Percentiles rank a stretch among this genome's conserved stretches.
Conservation (phyloP, 2,329 filamentous ascomycete genomes). For the Fusarium clavum region DNA sequence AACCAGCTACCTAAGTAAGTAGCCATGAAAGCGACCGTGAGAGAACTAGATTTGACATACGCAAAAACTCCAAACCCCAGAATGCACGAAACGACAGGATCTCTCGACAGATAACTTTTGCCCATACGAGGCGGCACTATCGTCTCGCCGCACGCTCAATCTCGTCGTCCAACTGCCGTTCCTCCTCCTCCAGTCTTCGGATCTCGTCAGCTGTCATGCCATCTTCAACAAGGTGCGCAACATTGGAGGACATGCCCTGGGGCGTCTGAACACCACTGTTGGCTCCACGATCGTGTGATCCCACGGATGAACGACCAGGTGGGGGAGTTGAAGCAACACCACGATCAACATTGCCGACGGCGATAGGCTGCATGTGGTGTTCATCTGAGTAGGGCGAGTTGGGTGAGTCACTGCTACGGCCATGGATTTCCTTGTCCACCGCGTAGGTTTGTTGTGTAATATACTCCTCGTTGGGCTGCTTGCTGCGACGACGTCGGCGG, state of each 20-base stretch:
- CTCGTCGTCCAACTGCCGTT: constrained; percentile 66
- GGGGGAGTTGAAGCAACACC: constrained; percentile 16
- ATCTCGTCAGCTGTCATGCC: constrained; percentile 70
- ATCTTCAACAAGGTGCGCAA: constrained; percentile 68
- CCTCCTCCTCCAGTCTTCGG: constrained; percentile 66
- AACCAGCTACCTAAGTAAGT: constrained; percentile 25
- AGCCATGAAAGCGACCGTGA: constrained; percentile 19
- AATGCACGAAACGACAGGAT: constrained; percentile 25
- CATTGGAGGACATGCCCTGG: constrained; percentile 52
- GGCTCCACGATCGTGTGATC: constrained; percentile 30
- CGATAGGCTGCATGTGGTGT: constrained; percentile 44
- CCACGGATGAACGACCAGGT: constrained; percentile 31
- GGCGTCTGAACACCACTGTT: constrained; percentile 43
- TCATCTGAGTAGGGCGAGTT: constrained; percentile 60
- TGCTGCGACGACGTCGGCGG: constrained; percentile 53
- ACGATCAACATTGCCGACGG: constrained; percentile 32
- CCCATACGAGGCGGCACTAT: constrained; percentile 30
- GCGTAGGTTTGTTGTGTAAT: constrained; percentile 54
- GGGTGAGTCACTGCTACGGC: constrained; percentile 53
- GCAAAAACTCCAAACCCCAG: constrained; percentile 44
- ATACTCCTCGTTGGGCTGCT: constrained; percentile 37
- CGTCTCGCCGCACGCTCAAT: constrained; percentile 60
- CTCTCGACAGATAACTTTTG: constrained; percentile 10
- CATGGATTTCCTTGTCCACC: constrained; percentile 59
- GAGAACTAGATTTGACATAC: constrained; percentile 22